Evolutionary conservation across 192 early-diverging fungal species (phyloP).

Genomic region (Borealophlyctis nickersoniae): DNA sequence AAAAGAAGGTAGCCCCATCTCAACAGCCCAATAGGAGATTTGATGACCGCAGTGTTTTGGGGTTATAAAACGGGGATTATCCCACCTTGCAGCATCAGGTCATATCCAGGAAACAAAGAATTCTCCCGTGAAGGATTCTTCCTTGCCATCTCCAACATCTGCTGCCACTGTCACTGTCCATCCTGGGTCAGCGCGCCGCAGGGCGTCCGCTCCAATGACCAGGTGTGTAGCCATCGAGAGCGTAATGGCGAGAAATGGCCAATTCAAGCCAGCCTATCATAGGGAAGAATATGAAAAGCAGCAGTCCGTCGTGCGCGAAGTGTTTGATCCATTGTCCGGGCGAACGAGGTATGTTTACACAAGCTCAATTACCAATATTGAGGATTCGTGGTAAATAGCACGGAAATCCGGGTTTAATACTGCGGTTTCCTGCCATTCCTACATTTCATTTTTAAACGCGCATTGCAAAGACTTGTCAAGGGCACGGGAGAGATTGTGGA

Average conservation of each 20-base stretch:
- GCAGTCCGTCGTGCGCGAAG: conserved; percentile 33
- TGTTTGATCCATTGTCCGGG: conserved; percentile 49
- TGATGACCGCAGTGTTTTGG: neutral
- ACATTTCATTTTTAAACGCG: conserved; percentile 6
- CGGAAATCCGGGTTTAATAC: too few relatives aligned
- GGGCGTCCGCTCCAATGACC: too few relatives aligned
- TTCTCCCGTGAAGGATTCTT: too few relatives aligned
- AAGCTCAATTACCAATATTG: too few relatives aligned
- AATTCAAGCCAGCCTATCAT: conserved; percentile 40
- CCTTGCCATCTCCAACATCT: neutral
- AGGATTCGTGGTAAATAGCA: too few relatives aligned
- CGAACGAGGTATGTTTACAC: conserved; percentile 43
- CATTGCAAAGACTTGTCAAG: conserved; percentile 37
- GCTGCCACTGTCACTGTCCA: neutral
- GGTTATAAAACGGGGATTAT: neutral
- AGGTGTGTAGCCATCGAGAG: too few relatives aligned
- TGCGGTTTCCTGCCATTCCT: too few relatives aligned
- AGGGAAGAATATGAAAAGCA: conserved; percentile 45
- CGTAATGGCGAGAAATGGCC: too few relatives aligned
- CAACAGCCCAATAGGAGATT: neutral
- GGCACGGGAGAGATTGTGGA: conserved; percentile 53
- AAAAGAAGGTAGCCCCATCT: neutral
- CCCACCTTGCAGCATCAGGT: too few relatives aligned
- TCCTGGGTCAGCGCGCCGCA: neutral
- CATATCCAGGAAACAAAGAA: too few relatives aligned